Base-by-base conservation (phyloP, 768 basidiomycete species). In the Pleurotus djamor region DNA sequence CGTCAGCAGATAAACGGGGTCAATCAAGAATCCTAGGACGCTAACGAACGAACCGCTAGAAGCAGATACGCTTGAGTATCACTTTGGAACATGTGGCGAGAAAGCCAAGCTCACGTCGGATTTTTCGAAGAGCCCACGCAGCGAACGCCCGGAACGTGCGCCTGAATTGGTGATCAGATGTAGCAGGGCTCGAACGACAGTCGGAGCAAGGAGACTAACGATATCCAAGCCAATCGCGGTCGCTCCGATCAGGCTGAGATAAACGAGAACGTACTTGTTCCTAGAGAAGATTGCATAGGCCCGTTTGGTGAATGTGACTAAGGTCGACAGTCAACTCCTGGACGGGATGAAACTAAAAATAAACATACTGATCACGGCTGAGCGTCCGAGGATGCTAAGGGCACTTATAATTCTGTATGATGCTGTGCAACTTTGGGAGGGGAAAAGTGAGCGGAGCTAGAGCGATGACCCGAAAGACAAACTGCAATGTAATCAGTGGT, bases 351-450 rank as follows among this genome's bases (percentile, higher is more conserved):
- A 12, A 2, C 34, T 13, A 13, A n/a, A 32, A 14, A 37, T 49
- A n/a, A n/a, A 13, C 5, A 5, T 55, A 71, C 72, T 54, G 51
- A 74, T 62, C 12, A 74, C 61, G 4, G 67, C 69, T 1, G 67
- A 62, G 14, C 72, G 51, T 9, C 71, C 72, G 9, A 70, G 35
- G 4, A 74, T 69, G 52, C 72, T 72, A 32, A 72, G 57, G 5
- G 67, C 67, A 32, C 67, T 63, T 35, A 68, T 65, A 36, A 74
- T 59, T n/a, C 65, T 63, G 52, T 71, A 72, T 58, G 66, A 67
- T 12, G 64, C 52, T 44, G 68, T 57, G 58, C 72, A 73, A 52
- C 72, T 71, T 16, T 8, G 8, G n/a, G 21, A 17, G 47, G 32
- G 9, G 14, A 48, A n/a, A 45, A 5, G 17, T 9, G 47, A 28